phyloP scores from a whole-genome alignment of 2,329 filamentous ascomycete genomes.

The Rutstroemia sp. region DNA sequence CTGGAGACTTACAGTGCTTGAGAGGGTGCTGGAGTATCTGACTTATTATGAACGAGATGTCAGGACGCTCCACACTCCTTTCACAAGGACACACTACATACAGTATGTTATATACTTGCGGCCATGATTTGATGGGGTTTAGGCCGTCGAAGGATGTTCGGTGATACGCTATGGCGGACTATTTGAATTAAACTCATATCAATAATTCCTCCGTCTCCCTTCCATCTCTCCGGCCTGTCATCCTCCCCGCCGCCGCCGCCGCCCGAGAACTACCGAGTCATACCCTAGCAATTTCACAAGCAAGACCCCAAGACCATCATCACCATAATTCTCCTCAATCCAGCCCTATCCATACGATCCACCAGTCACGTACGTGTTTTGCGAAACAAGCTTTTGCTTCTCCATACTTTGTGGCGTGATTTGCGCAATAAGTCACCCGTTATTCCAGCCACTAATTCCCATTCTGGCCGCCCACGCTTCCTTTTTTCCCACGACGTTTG shows the following conservation, averaged over 20 bases:
- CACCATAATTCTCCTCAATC: background rate
- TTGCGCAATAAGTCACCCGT: conserved; percentile 5
- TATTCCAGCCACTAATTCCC: background rate
- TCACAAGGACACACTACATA: no score
- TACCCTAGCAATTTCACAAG: background rate
- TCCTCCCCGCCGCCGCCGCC: no score
- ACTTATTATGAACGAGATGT: no score
- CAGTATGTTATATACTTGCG: no score
- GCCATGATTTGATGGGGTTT: no score
- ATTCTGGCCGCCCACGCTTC: background rate
- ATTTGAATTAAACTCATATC: no score
- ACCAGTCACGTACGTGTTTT: background rate
- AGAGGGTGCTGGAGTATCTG: background rate
- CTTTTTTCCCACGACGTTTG: background rate
- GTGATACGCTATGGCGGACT: no score
- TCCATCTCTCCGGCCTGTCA: no score
- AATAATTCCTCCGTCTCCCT: no score
- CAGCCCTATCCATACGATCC: background rate
- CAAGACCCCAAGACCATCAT: background rate
- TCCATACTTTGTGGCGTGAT: conserved; percentile 10
- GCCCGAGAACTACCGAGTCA: no score
- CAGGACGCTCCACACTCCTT: no score
- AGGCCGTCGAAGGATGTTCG: no score
- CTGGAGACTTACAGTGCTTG: conserved; percentile 16
- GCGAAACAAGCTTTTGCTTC: background rate